These are phyloP conservation scores for Dothiorella sarmentorum DNA, from an alignment of 2,329 filamentous ascomycete genomes.

Conservation along the genomic window DNA sequence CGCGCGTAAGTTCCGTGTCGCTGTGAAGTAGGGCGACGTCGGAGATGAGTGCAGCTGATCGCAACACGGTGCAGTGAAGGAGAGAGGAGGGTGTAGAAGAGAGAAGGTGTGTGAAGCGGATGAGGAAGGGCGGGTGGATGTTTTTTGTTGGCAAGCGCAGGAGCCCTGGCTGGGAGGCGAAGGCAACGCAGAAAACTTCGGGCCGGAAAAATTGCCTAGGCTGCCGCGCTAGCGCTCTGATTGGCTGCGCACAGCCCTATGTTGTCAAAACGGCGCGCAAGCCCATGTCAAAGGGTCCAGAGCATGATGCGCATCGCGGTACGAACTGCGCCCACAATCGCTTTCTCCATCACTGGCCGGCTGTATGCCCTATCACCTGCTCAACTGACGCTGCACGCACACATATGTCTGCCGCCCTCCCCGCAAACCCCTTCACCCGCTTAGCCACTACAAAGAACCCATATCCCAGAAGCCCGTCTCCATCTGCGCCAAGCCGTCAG, in stretches of 20 bases:
- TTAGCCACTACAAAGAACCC: conserved; percentile 43
- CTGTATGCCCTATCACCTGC: no score
- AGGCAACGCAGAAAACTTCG: conserved; percentile 19
- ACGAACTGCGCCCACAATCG: background rate
- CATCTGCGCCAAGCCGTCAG: conserved; percentile 49
- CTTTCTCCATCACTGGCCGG: no score
- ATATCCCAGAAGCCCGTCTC: conserved; percentile 75
- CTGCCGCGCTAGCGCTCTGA: conserved; percentile 9
- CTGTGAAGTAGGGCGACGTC: background rate
- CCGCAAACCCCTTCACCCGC: background rate
- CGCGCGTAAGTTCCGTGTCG: conserved; percentile 9
- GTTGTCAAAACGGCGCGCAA: background rate
- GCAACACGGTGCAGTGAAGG: background rate
- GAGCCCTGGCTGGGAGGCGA: conserved; percentile 17
- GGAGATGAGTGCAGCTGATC: background rate
- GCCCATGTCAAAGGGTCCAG: conserved; percentile 8
- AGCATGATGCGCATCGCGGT: background rate
- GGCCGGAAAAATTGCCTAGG: conserved; percentile 16
- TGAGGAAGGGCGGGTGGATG: conserved; percentile 17
- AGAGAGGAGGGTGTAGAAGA: conserved; percentile 4
- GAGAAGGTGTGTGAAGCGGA: conserved; percentile 1
- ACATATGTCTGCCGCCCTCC: background rate
- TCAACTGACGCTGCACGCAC: background rate
- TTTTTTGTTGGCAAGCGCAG: conserved; percentile 19
- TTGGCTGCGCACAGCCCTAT: conserved; percentile 17